Evolutionary conservation across 805 yeast genomes (phyloP), one percentile per base, ranked within the genome.

Genomic region (Ogataea methylovora): DNA sequence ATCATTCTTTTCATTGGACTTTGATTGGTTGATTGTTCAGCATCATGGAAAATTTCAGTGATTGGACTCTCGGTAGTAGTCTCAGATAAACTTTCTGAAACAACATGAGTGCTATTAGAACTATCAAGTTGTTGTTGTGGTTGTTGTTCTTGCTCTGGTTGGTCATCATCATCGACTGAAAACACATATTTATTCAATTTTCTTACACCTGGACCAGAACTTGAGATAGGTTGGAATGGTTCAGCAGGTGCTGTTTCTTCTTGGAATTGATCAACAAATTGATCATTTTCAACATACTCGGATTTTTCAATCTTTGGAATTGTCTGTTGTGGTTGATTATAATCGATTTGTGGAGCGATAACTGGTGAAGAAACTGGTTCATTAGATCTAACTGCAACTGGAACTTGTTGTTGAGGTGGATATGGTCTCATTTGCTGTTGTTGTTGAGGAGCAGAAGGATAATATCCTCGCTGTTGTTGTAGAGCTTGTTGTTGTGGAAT

Each of bases 121-220:
- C n/a, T n/a, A n/a, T n/a, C n/a, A n/a, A n/a, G n/a, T n/a, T n/a
- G n/a, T n/a, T n/a, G n/a, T n/a, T n/a, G n/a, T n/a, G n/a, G n/a
- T n/a, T n/a, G n/a, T n/a, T n/a, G n/a, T n/a, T n/a, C n/a, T n/a
- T n/a, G n/a, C n/a, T n/a, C n/a, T n/a, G n/a, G n/a, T n/a, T n/a
- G n/a, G n/a, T 49, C 54, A n/a, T 46, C 54, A 19, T 52, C 58
- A 30, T 48, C 45, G 18, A 43, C 44, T 13, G 39, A 43, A 36
- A 52, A 52, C 8, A 41, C 46, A 32, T 48, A 51, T 27, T 45
- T 50, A 35, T 42, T 52, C 22, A 54, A 43, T 35, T 45, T 54
- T 17, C 45, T 51, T 19, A 38, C 45, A 4, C 33, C 4, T 5
- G 24, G 17, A 29, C 10, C 13, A 4, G 31, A 13, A 14, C 24